A percentile compares a stretch with the other conserved stretches of the same genome.
Evolutionary conservation across 768 basidiomycete species (phyloP).

Genomic region (Leccinum longicurvipes): DNA sequence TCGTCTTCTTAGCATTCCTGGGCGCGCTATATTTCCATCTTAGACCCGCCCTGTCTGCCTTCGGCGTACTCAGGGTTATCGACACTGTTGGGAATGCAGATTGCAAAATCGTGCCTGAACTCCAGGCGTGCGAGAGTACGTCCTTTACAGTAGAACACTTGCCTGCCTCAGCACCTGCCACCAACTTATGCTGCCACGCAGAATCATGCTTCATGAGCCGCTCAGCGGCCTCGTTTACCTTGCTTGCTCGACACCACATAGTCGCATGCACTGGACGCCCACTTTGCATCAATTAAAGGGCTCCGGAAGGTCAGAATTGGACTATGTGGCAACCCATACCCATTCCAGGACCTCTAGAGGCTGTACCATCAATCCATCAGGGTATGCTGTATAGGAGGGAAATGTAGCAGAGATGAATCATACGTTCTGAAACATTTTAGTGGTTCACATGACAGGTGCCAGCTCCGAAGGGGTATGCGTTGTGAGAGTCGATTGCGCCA

Average conservation of each 20-base stretch:
- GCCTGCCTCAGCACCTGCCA: background rate
- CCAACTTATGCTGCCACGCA: constrained; percentile 26
- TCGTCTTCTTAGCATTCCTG: constrained; percentile 37
- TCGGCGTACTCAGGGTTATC: constrained; percentile 46
- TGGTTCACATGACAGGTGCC: too few species aligned
- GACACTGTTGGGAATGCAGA: constrained; percentile 43
- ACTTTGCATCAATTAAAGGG: constrained; percentile 32
- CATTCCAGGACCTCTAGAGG: too few species aligned
- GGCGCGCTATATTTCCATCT: constrained; percentile 48
- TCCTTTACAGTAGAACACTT: background rate
- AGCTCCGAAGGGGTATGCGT: too few species aligned
- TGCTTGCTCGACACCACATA: constrained; percentile 54
- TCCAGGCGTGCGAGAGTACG: constrained; percentile 69
- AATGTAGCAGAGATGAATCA: too few species aligned
- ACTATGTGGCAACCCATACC: constrained; percentile 63
- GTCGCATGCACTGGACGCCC: constrained; percentile 54
- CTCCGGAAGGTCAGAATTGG: constrained; percentile 39
- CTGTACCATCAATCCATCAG: too few species aligned
- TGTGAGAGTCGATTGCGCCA: too few species aligned
- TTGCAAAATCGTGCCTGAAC: constrained; percentile 49
- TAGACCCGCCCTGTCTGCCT: constrained; percentile 39
- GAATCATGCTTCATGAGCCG: constrained; percentile 61
- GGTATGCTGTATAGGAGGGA: too few species aligned
- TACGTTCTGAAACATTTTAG: too few species aligned
- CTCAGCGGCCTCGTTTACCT: constrained; percentile 56